Base-by-base conservation (phyloP, 805 yeast genomes). In the Alloascoidea africana region DNA sequence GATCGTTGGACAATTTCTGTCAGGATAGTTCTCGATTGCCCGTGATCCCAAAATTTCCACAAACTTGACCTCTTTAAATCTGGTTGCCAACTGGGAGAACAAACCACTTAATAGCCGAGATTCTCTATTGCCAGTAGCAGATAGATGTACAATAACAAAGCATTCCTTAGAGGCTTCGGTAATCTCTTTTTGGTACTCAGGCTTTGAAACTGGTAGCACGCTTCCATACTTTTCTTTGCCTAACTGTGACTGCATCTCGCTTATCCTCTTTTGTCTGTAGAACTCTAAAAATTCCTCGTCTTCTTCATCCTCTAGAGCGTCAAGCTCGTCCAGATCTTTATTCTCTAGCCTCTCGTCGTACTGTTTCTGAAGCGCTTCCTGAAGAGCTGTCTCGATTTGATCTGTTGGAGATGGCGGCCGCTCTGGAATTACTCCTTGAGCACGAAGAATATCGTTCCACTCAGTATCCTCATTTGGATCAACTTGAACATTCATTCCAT, bases 391-490 rank as follows among this genome's bases (percentile, higher is more conserved):
- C 53, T 91, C 97, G 35, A 91, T 54, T 55, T 84, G 80, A 33
- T 70, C 83, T 0, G 94, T 75, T 5, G 95, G 94, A 15, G 93
- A 83, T 16, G 87, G 86, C 17, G 93, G 85, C 48, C 80, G 76
- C 51, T 82, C 86, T 1, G 98, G 98, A 36, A 91, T 84, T 39
- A 91, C 75, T 16, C 97, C 97, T 44, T 87, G 83, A 2, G 73
- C 70, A 45, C 99, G 66, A 34, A 91, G 66, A 46, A 91, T 86
- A 56, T 91, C 99, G 54, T 91, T 91, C 98, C 99, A 91, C 56
- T 91, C 98, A 0, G 98, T 91, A 55, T 91, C 99, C 58, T 91
- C 99, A 43, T 71, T 73, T 27, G 95, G 96, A 58, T 91, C 87
- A 39, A 87, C 95, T 57, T 86, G 84, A 36, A 86, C 86, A 44